Evolutionary conservation across 148 eudicot genomes (phyloP).

Genomic region (Persicaria maculosa): DNA sequence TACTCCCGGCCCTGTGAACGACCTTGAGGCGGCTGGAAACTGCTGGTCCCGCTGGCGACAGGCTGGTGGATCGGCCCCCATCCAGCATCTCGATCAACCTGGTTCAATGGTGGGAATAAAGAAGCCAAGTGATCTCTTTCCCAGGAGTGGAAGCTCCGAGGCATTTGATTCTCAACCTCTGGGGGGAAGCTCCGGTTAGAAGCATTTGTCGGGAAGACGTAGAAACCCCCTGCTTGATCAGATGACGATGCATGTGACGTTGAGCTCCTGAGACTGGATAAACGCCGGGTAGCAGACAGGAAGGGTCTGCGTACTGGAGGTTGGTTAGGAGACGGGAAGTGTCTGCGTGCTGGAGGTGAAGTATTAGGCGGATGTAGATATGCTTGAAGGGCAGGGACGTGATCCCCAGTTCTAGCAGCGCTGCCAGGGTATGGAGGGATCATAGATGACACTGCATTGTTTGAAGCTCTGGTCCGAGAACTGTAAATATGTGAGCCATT

Average conservation of each 20-base stretch:
- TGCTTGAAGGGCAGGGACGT: conserved; percentile 79
- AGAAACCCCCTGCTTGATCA: conserved; percentile 47
- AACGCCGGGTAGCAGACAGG: conserved; percentile 36
- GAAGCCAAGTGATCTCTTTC: conserved; percentile 52
- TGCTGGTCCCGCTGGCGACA: not conserved
- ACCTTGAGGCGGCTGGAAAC: conserved; percentile 5
- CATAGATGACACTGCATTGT: conserved; percentile 57
- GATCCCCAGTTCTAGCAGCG: conserved; percentile 75
- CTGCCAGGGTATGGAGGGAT: conserved; percentile 77
- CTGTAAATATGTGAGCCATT: conserved; percentile 24
- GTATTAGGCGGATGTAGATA: conserved; percentile 69
- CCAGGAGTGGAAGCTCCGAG: conserved; percentile 40
- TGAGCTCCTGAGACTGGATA: conserved; percentile 44
- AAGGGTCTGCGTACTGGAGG: conserved; percentile 6
- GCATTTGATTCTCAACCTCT: conserved; percentile 35
- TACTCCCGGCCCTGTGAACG: conserved; percentile 1
- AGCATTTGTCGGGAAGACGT: conserved; percentile 46
- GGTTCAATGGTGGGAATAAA: conserved; percentile 30
- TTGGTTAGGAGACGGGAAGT: conserved; percentile 11
- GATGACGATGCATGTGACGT: conserved; percentile 52
- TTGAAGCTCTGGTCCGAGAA: conserved; percentile 59
- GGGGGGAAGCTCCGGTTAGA: conserved; percentile 37
- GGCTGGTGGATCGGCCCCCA: conserved; percentile 47
- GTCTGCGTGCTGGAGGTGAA: conserved; percentile 40
- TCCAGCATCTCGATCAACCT: conserved; percentile 46